Conservation (phyloP, 2,329 filamentous ascomycete genomes). For the Neophaeococcomyces aloes region DNA sequence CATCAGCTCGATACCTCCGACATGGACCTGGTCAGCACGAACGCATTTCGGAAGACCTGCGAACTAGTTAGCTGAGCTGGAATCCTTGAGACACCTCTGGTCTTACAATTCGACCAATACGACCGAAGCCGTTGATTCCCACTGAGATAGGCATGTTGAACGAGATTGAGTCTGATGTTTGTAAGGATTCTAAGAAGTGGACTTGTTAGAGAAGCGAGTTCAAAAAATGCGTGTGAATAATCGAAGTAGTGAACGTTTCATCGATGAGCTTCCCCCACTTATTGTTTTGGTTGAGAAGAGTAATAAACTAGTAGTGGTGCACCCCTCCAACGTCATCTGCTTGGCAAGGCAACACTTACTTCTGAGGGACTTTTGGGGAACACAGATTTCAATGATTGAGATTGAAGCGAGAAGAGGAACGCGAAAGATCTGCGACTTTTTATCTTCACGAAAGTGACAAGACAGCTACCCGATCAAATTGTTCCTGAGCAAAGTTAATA, state of each 20-base stretch:
- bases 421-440: background rate
- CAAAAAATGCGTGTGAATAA: no score
- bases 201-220: no score
- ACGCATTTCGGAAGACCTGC: slow-evolving; percentile 90
- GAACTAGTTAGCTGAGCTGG: slow-evolving; percentile 22
- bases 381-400: no score
- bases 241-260: no score
- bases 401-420: background rate
- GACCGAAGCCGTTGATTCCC: slow-evolving; percentile 99
- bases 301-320: no score
- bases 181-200: no score
- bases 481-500: background rate
- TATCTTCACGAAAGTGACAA: slow-evolving; percentile 3
- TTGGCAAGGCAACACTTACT: background rate
- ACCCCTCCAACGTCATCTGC: background rate
- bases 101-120: slow-evolving; percentile 81
- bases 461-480: background rate
- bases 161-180: slow-evolving; percentile 10
- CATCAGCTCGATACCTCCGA: slow-evolving; percentile 19
- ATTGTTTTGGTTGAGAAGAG: no score
- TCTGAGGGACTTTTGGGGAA: no score
- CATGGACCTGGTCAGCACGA: slow-evolving; percentile 32
- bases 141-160: slow-evolving; percentile 57
- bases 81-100: background rate
- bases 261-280: no score